Evolutionary conservation across 2,329 filamentous ascomycete species (phyloP).

Genomic region (Pseudocercospora pini-densiflorae): DNA sequence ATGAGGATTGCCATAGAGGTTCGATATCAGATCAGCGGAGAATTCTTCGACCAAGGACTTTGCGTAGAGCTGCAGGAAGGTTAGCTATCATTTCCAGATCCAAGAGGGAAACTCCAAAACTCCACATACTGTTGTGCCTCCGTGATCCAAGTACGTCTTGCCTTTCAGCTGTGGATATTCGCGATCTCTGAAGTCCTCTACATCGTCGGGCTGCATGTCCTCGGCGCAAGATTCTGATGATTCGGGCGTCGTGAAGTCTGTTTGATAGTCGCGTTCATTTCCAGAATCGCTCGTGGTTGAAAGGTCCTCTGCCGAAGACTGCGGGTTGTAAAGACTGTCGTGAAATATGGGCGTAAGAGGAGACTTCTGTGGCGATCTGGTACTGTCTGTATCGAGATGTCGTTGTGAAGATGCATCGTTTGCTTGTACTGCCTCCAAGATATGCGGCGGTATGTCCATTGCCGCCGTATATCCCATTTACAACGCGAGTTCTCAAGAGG

Average conservation of each 20-base stretch:
- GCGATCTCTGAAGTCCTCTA: constrained; percentile 45
- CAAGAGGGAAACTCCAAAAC: neutral
- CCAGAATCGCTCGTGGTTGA: constrained; percentile 41
- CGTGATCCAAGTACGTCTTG: constrained; percentile 49
- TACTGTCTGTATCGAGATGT: constrained; percentile 21
- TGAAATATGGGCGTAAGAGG: constrained; percentile 27
- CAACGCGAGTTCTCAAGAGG: neutral
- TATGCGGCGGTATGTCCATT: constrained; percentile 35
- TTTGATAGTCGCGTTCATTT: constrained; percentile 40
- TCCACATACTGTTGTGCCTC: constrained; percentile 46
- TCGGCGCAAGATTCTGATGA: constrained; percentile 36
- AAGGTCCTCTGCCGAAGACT: constrained; percentile 38
- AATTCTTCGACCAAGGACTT: constrained; percentile 62
- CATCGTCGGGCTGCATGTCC: constrained; percentile 42
- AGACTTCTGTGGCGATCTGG: constrained; percentile 20
- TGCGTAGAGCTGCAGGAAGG: constrained; percentile 55
- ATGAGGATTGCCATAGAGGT: constrained; percentile 71
- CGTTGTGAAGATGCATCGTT: constrained; percentile 20
- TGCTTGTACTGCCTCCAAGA: constrained; percentile 27
- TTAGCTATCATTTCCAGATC: constrained; percentile 3
- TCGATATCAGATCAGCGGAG: constrained; percentile 57
- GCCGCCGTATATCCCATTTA: neutral
- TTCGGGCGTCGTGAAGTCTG: constrained; percentile 42
- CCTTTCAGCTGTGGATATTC: constrained; percentile 51
- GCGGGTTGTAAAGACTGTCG: constrained; percentile 21